Conservation (phyloP, 768 basidiomycete genomes). For the Pholiota conissans region DNA sequence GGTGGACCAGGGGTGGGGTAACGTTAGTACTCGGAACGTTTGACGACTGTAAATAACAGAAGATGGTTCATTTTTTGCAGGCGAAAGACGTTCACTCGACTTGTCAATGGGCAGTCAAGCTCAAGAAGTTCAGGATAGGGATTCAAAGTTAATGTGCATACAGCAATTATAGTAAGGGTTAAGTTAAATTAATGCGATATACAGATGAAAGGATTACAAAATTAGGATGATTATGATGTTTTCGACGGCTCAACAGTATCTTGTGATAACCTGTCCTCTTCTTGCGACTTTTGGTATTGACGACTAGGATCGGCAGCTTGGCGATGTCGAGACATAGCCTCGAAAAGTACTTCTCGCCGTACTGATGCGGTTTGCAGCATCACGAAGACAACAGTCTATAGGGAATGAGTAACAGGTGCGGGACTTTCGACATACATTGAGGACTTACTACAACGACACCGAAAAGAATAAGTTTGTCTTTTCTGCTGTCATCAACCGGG, state of each 20-base stretch:
- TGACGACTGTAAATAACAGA: no score
- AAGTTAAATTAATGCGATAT: neutral
- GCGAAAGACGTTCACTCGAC: no score
- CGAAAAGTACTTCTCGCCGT: slow-evolving; percentile 4
- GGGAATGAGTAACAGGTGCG: neutral
- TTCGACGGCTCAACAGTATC: neutral
- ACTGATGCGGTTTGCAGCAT: slow-evolving; percentile 4
- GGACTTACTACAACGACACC: slow-evolving; percentile 50
- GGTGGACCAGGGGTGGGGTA: no score
- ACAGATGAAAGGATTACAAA: neutral
- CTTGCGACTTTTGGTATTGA: neutral
- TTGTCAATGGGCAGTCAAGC: no score
- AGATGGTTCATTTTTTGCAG: no score
- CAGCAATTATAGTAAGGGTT: no score
- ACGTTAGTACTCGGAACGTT: no score
- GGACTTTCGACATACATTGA: neutral
- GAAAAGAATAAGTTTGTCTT: slow-evolving; percentile 60
- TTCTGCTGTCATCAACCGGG: slow-evolving; percentile 61
- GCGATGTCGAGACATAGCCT: slow-evolving; percentile 5
- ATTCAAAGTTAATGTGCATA: no score
- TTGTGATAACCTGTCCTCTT: slow-evolving; percentile 5
- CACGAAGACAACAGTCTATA: slow-evolving; percentile 4
- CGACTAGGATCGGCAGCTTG: neutral
- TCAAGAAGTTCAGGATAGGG: no score
- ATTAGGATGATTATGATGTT: neutral